Evolutionary conservation across 441 rosid species (phyloP), one percentile per base, ranked within the genome.

Genomic region (Francoa sonchifolia): DNA sequence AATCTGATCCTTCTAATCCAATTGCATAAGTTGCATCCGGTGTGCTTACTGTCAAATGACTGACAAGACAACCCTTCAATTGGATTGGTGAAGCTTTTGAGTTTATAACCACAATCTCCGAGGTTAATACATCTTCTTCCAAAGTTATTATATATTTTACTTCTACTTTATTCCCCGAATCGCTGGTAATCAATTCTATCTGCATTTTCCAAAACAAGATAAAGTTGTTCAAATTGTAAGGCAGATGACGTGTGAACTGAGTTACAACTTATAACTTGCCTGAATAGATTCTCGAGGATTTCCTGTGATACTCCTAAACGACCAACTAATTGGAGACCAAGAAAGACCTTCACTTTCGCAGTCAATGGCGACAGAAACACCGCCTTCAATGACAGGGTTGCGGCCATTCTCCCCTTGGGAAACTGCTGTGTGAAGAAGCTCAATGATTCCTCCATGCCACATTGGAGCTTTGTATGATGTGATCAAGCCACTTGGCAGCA

Each of bases 381-480:
- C 97, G 36, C 95, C 97, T 65, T 65, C 67, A 29, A 84, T 63
- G 15, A 66, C 55, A 20, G 82, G 73, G n/a, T n/a, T n/a, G 13
- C 50, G 68, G 1, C 77, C 87, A 12, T 73, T 66, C 18, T 70
- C 58, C 22, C 74, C 82, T 50, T 68, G 69, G 3, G 62, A 61
- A 19, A 85, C 96, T n/a, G 75, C 63, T 19, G 95, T 82, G 55
- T 82, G 94, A 38, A 89, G 66, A 36, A 82, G 69, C 69, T 89
- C 98, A n/a, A 73, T 35, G 10, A 55, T 59, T 21, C 71, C 86
- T 1, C 92, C 89, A 11, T 82, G 92, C 95, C 95, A 82, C 74
- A 82, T 66, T 6, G 35, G 67, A 28, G 77, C 79, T 65, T 84
- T 84, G 66, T 82, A 84, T 0, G 95, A 89, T 7, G 94, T 75